Conservation (phyloP, 345 rosid genomes). For the Citrus hindsii region DNA sequence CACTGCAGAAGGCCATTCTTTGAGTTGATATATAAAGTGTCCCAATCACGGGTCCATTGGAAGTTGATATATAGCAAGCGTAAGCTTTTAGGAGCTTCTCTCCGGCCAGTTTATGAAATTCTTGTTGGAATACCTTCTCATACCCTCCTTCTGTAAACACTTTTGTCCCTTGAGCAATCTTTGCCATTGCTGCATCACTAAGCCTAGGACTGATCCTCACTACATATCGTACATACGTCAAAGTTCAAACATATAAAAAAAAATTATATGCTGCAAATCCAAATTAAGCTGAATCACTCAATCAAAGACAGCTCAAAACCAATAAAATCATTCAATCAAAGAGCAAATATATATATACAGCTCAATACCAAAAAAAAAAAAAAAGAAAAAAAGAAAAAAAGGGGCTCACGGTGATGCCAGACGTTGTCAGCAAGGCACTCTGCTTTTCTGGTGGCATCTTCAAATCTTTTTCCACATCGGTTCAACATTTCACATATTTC, state of each 20-base stretch:
- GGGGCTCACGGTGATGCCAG: constrained; percentile 53
- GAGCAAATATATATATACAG: background rate
- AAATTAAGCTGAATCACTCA: background rate
- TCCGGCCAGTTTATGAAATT: constrained; percentile 43
- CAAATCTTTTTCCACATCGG: constrained; percentile 59
- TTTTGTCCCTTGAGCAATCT: constrained; percentile 72
- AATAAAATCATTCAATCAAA: background rate
- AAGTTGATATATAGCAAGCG: constrained; percentile 72
- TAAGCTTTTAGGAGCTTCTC: constrained; percentile 72
- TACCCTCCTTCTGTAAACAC: constrained; percentile 77
- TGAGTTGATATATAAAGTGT: constrained; percentile 62
- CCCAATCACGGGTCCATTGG: constrained; percentile 73
- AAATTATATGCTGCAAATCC: too few relatives aligned
- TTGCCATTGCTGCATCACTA: constrained; percentile 79
- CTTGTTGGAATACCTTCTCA: constrained; percentile 60
- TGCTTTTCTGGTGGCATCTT: constrained; percentile 53
- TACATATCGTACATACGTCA: constrained; percentile 12
- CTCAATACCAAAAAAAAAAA: background rate
- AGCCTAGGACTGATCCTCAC: constrained; percentile 68
- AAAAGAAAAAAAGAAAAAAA: too few relatives aligned
- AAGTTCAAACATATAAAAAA: background rate
- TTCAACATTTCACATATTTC: constrained; percentile 44
- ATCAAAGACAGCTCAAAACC: background rate
- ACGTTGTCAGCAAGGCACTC: constrained; percentile 52
- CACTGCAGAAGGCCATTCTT: constrained; percentile 65